A percentile compares a stretch with the other conserved stretches of the same genome.
Conservation (phyloP, 495 filamentous ascomycete species). For the Aspergillus coremiiformis region DNA sequence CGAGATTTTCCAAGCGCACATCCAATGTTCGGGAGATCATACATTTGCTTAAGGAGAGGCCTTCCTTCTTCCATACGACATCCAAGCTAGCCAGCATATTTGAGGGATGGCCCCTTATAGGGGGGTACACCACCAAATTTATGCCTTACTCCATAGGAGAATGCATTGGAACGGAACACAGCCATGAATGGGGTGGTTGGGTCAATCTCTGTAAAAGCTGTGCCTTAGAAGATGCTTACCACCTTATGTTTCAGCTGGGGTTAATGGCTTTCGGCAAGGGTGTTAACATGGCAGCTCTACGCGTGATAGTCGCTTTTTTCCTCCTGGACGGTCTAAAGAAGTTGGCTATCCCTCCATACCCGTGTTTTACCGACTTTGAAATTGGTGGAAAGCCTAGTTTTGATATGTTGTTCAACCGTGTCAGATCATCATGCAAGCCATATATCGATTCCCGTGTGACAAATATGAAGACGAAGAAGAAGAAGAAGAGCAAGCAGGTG, state of each 20-base stretch:
- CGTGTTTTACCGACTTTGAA: constrained; percentile 23
- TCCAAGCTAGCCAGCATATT: constrained; percentile 24
- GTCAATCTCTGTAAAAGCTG: constrained; percentile 22
- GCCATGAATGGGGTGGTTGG: constrained; percentile 38
- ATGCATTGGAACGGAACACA: constrained; percentile 24
- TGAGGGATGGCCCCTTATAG: constrained; percentile 30
- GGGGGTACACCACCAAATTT: constrained; percentile 29
- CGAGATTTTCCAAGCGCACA: neutral
- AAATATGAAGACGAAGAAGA: neutral
- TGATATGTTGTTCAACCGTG: constrained; percentile 16
- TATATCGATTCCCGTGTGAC: neutral
- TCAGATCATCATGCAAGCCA: constrained; percentile 14
- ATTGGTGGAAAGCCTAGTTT: constrained; percentile 13
- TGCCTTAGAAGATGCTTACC: constrained; percentile 14
- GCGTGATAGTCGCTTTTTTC: constrained; percentile 30
- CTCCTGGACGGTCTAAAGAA: constrained; percentile 26
- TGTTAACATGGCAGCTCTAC: constrained; percentile 29
- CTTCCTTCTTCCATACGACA: constrained; percentile 17
- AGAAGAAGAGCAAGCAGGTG: neutral
- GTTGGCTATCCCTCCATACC: constrained; percentile 20
- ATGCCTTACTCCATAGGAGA: constrained; percentile 22
- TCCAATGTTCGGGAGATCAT: constrained; percentile 25
- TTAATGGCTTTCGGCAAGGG: constrained; percentile 29
- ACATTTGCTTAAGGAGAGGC: constrained; percentile 19
- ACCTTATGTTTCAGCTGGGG: constrained; percentile 39